phyloP scores from a whole-genome alignment of 192 early-diverging fungal genomes.

The Ambispora gerdemannii region DNA sequence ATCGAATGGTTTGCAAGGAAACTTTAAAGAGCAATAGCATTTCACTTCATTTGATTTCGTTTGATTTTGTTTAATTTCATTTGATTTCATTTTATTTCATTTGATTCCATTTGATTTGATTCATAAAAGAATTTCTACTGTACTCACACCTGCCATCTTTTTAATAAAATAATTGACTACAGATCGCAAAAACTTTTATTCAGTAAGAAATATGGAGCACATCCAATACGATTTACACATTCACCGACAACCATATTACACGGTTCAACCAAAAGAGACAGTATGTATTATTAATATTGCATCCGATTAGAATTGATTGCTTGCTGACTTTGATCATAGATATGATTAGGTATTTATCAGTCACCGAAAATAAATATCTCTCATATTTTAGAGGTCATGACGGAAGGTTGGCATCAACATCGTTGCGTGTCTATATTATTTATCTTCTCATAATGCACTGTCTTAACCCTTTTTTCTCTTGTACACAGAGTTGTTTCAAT shows the following conservation, averaged over 20 bases:
- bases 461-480: neutral
- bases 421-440: neutral
- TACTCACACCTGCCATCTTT: no score
- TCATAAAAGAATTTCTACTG: no score
- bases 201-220: slow-evolving; percentile 96
- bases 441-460: neutral
- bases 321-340: no score
- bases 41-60: no score
- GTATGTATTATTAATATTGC: no score
- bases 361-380: slow-evolving; percentile 94
- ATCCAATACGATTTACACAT: slow-evolving; percentile 86
- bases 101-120: no score
- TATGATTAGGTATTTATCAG: slow-evolving; percentile 86
- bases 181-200: slow-evolving; percentile 70
- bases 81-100: no score
- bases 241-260: slow-evolving; percentile 74
- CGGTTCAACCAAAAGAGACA: slow-evolving; percentile 91
- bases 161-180: neutral
- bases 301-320: no score
- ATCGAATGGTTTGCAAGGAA: no score
- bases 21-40: no score
- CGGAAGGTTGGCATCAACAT: slow-evolving; percentile 42
- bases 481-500: slow-evolving; percentile 64
- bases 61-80: no score
- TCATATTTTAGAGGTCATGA: slow-evolving; percentile 90